These are phyloP conservation scores for Pseudomonodictys pantanalensis DNA, from an alignment of 495 filamentous ascomycete species.

Conservation along the genomic window DNA sequence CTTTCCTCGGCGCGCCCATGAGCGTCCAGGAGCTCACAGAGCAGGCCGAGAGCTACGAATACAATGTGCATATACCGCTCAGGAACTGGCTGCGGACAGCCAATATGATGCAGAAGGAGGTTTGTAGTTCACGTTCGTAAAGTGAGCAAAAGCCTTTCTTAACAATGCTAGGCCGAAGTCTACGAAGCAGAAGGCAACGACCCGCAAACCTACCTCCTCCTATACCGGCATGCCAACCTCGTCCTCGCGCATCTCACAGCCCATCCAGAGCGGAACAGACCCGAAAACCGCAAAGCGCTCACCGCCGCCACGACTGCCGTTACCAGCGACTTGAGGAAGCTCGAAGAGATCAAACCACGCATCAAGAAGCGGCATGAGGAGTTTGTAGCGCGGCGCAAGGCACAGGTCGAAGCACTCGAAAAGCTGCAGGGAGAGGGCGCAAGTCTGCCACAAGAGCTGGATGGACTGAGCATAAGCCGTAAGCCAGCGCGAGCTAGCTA, in stretches of 20 bases:
- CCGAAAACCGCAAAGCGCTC: conserved; percentile 49
- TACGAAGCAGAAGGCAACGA: conserved; percentile 84
- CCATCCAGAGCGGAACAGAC: conserved; percentile 49
- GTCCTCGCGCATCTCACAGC: conserved; percentile 41
- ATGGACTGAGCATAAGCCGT: conserved; percentile 12
- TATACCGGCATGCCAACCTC: conserved; percentile 77
- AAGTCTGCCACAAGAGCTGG: conserved; percentile 4
- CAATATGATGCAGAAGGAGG: conserved; percentile 74
- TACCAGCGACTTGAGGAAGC: conserved; percentile 51
- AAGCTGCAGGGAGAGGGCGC: conserved; percentile 34
- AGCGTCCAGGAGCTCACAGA: conserved; percentile 69
- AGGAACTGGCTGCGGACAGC: conserved; percentile 81
- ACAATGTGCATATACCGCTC: conserved; percentile 68
- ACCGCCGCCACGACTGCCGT: conserved; percentile 54
- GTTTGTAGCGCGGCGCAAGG: conserved; percentile 48
- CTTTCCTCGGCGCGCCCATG: conserved; percentile 50
- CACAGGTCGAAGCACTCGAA: conserved; percentile 28
- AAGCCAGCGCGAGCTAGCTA: conserved; percentile 7
- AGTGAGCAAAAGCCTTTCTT: too few relatives aligned
- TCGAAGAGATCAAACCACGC: conserved; percentile 65
- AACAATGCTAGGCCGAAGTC: conserved; percentile 58
- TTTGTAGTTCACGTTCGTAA: too few relatives aligned
- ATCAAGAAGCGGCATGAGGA: conserved; percentile 64
- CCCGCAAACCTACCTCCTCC: conserved; percentile 79
- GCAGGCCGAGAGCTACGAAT: conserved; percentile 73